A percentile compares a stretch with the other conserved stretches of the same genome.
These are phyloP conservation scores for Clonostachys rosea DNA, from an alignment of 2,329 filamentous ascomycete species.

Conservation along the genomic window DNA sequence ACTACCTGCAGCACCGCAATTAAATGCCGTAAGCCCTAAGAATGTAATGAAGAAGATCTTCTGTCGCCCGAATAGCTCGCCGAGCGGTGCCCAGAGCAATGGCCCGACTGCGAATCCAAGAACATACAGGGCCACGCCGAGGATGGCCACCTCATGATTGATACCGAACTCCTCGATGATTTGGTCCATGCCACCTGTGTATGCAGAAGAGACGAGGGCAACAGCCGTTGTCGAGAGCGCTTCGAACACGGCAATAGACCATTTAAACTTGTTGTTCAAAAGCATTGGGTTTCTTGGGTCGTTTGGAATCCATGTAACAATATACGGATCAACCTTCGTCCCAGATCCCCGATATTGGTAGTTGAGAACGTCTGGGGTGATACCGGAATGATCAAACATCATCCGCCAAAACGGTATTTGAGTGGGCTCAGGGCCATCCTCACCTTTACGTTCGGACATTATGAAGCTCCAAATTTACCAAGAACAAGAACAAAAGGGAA, in stretches of 20 bases:
- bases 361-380: background rate
- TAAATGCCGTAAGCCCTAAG: conserved; percentile 18
- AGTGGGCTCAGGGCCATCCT: no score
- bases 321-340: conserved; percentile 57
- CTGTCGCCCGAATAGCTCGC: conserved; percentile 28
- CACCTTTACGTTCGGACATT: no score
- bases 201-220: conserved; percentile 60
- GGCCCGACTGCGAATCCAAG: conserved; percentile 36
- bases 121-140: conserved; percentile 58
- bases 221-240: conserved; percentile 60
- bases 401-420: no score
- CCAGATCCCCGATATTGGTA: conserved; percentile 45
- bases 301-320: conserved; percentile 57
- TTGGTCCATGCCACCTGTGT: conserved; percentile 39
- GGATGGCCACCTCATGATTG: conserved; percentile 54
- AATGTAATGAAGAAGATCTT: conserved; percentile 48
- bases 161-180: conserved; percentile 65
- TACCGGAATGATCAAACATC: no score
- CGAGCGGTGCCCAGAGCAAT: conserved; percentile 11
- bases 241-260: conserved; percentile 53
- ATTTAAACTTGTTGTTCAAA: conserved; percentile 34
- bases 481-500: no score
- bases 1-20: conserved; percentile 33
- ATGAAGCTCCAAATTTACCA: no score
- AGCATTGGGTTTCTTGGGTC: conserved; percentile 59